Base-by-base conservation (phyloP, 176 grass and related monocot species). In the Leersia perrieri region DNA sequence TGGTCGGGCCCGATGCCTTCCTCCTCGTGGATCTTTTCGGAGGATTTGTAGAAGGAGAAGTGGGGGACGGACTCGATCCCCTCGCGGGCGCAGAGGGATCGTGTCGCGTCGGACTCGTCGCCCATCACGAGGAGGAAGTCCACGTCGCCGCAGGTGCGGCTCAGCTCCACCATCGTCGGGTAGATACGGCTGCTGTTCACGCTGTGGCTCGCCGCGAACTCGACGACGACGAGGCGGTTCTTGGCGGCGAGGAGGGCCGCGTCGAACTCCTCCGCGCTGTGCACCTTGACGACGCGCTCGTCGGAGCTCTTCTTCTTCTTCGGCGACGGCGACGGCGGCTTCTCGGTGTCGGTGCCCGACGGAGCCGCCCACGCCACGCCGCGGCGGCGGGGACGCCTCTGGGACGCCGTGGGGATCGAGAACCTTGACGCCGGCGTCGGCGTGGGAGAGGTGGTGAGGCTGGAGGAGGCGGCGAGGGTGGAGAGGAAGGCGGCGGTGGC, bases 111-210 rank as follows among this genome's bases (percentile, higher is more conserved):
- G 58, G 96, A 93, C 91, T 98, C 92, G 72, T 98, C 96, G 79
- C 90, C 92, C 92, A 98, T 91, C 35, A 95, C 96, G 9, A 95
- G 89, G 10, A 98, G 89, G 84, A 98, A 98, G 61, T 91, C 84
- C 11, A 95, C 95, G 85, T 98, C 95, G 75, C 88, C 78, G 86
- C 95, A 98, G 3, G 90, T 82, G 33, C 92, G 88, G 95, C 92
- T 98, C 33, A 98, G 88, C 51, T 88, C 81, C 85, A 94, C 95
- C 83, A 95, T 92, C 45, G 60, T 78, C 28, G 96, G 96, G 86
- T 98, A 95, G 82, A 98, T 94, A 34, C 49, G 80, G 53, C 74
- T 76, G 74, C 88, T 95, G 87, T 83, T 87, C 63, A 58, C 83
- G 82, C 87, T 93, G 83, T 93, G 44, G 79, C 89, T 98, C 68